Evolutionary conservation across 768 basidiomycete genomes (phyloP).

Genomic region (Piloderma croceum): DNA sequence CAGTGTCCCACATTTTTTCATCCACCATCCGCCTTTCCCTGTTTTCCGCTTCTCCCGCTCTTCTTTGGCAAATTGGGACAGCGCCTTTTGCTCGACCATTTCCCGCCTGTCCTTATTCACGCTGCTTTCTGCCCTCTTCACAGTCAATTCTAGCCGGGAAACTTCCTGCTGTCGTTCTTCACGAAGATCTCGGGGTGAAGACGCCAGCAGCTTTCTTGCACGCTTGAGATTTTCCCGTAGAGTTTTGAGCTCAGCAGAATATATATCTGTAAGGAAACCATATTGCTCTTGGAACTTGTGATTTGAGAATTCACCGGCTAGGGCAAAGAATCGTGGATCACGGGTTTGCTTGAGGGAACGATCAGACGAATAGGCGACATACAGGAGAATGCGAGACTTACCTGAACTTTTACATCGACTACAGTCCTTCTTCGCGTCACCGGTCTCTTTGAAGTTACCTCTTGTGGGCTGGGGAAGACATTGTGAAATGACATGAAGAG

Average conservation of each 20-base stretch:
- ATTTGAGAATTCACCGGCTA: conserved; percentile 62
- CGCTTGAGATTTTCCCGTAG: conserved; percentile 62
- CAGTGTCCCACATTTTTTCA: conserved; percentile 66
- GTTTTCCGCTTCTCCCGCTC: conserved; percentile 56
- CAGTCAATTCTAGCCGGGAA: conserved; percentile 58
- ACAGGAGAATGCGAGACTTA: conserved; percentile 31
- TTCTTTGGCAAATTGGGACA: conserved; percentile 40
- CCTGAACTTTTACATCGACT: conserved; percentile 61
- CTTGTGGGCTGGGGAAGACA: conserved; percentile 53
- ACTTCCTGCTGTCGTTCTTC: conserved; percentile 65
- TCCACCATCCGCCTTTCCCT: conserved; percentile 81
- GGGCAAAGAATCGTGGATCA: conserved; percentile 80
- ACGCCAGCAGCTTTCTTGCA: conserved; percentile 57
- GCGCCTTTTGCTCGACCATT: conserved; percentile 62
- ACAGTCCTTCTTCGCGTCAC: conserved; percentile 68
- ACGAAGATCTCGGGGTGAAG: conserved; percentile 56
- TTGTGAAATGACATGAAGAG: conserved; percentile 2
- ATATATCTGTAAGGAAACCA: conserved; percentile 64
- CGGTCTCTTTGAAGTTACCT: conserved; percentile 79
- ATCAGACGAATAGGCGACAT: conserved; percentile 3
- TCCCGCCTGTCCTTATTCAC: conserved; percentile 71
- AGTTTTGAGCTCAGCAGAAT: conserved; percentile 55
- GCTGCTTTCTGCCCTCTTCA: conserved; percentile 71
- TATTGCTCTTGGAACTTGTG: conserved; percentile 68
- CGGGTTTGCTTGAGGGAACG: conserved; percentile 52